Evolutionary conservation across 2,329 filamentous ascomycete genomes (phyloP), one percentile per base, ranked within the genome.

Genomic region (Aspergillus tubingensis): DNA sequence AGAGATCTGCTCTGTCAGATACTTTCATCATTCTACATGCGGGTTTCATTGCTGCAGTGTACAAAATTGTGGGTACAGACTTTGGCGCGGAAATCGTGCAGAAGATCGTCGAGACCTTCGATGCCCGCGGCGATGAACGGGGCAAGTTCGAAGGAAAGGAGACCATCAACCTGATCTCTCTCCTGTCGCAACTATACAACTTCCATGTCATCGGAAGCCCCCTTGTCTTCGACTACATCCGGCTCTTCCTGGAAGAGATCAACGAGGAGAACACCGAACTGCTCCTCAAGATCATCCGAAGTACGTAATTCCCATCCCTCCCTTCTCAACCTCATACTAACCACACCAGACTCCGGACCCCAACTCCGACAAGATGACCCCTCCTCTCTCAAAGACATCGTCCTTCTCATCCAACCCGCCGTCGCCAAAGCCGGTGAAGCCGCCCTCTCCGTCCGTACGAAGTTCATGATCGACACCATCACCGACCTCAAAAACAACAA

Each of bases 391-490:
- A 96, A 96, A 74, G 91, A 96, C 63, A 95, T 99, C 63, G 88
- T 96, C 5, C 80, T 89, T 10, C 82, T 92, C 53, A 85, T 98
- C 60, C 91, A 91, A 65, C 87, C 88, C 21, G 86, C 88, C 1
- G 85, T 93, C 2, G 81, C 86, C 0, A 87, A 86, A 61, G 80
- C 84, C 38, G 91, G 90, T 4, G 86, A 91, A 68, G 80, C 81
- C 11, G 89, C 87, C 19, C 80, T 96, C 27, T 94, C 92, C 1
- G 91, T 93, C 8, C 88, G 95, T 58, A 97, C 94, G 1, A 96
- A 91, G 67, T 97, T 97, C 77, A 98, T 98, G 93, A 91, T 99
- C 54, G 94, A 98, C 71, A 95, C 90, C 1, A 96, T 99, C 74
- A 92, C 91, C 61, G 91, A 96, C 69, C 82, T 99, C 30, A 96